Evolutionary conservation across 2,329 filamentous ascomycete species (phyloP).

Genomic region (Lithohypha guttulata): DNA sequence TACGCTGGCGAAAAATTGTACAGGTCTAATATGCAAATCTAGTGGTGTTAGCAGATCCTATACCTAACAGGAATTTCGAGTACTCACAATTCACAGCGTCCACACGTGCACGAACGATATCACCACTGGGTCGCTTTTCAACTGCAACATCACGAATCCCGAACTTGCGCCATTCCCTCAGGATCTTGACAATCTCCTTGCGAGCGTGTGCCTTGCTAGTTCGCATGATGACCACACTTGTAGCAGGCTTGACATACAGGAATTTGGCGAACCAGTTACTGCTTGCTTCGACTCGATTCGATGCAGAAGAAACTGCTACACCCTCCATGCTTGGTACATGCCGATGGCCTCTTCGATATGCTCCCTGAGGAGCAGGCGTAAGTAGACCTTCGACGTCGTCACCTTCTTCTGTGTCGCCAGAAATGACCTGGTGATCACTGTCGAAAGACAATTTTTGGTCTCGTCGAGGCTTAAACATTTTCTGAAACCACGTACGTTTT

Average conservation of each 20-base stretch:
- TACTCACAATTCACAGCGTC: slow-evolving; percentile 66
- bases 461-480: slow-evolving; percentile 18
- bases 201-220: slow-evolving; percentile 62
- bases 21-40: slow-evolving; percentile 75
- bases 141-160: slow-evolving; percentile 72
- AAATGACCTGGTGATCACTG: slow-evolving; percentile 17
- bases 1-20: slow-evolving; percentile 77
- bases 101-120: slow-evolving; percentile 59
- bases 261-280: slow-evolving; percentile 84
- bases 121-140: slow-evolving; percentile 66
- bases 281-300: slow-evolving; percentile 36
- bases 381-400: slow-evolving; percentile 7
- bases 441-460: slow-evolving; percentile 34
- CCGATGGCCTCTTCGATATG: slow-evolving; percentile 6
- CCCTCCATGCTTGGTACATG: slow-evolving; percentile 14
- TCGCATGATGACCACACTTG: slow-evolving; percentile 62
- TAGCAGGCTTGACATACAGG: slow-evolving; percentile 78
- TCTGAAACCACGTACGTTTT: slow-evolving; percentile 22
- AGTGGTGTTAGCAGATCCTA: slow-evolving; percentile 18
- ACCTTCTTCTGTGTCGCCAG: slow-evolving; percentile 13
- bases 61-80: not conserved
- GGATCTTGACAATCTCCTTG: slow-evolving; percentile 62
- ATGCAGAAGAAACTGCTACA: slow-evolving; percentile 16
- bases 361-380: not conserved
- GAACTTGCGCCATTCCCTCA: slow-evolving; percentile 70